Evolutionary conservation across 1,284 basidiomycete genomes (phyloP).

Genomic region (Puccinia triticina): DNA sequence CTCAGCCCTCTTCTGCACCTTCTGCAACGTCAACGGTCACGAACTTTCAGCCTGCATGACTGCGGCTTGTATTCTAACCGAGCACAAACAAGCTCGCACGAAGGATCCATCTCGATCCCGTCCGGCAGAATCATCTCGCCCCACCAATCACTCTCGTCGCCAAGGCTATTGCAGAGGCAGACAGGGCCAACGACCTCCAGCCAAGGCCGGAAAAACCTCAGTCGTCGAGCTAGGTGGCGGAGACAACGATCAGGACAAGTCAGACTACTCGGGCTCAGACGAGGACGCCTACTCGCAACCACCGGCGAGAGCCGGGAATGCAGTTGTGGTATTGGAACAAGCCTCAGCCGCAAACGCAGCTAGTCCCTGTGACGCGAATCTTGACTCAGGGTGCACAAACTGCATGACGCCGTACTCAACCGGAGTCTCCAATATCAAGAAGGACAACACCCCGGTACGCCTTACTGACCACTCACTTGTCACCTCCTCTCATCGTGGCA

Average conservation of each 20-base stretch:
- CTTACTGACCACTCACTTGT: neutral
- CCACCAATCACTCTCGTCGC: no score
- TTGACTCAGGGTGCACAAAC: neutral
- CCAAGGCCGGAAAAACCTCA: neutral
- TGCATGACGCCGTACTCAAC: neutral
- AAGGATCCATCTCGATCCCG: no score
- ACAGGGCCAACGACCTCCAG: neutral
- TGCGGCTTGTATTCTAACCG: neutral
- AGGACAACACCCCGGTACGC: neutral
- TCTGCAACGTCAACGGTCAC: neutral
- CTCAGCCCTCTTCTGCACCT: no score
- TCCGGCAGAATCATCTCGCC: no score
- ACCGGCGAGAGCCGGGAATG: no score
- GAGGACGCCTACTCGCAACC: no score
- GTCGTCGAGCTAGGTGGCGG: neutral
- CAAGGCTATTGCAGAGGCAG: neutral
- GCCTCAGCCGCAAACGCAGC: neutral
- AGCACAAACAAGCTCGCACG: neutral
- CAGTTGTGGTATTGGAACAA: neutral
- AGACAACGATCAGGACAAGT: no score
- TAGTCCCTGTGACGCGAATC: neutral
- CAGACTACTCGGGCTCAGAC: neutral
- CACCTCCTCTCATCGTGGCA: neutral
- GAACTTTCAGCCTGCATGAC: neutral
- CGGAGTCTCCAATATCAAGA: no score